Percentiles rank a stretch among this genome's conserved stretches.
phyloP scores from a whole-genome alignment of 495 filamentous ascomycete species.

The Hyaloscypha bicolor region DNA sequence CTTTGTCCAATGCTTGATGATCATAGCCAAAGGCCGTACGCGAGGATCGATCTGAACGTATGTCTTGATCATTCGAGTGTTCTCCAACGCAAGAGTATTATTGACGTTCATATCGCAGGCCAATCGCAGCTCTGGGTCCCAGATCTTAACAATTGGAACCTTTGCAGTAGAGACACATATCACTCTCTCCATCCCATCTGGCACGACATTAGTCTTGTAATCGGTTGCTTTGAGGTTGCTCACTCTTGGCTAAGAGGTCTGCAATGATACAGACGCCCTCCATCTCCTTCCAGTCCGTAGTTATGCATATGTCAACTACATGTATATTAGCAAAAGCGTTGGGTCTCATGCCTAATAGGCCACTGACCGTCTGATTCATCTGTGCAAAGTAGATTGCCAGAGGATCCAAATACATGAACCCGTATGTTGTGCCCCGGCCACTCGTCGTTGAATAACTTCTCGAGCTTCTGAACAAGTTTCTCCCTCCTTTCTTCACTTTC shows the following conservation, averaged over 20 bases:
- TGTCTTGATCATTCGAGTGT: constrained; percentile 96
- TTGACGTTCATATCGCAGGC: constrained; percentile 99
- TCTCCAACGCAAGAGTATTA: constrained; percentile 90
- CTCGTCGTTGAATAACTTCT: constrained; percentile 80
- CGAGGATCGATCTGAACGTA: constrained; percentile 94
- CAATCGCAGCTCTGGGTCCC: constrained; percentile 89
- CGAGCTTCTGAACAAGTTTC: constrained; percentile 81
- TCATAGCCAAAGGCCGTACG: constrained; percentile 90
- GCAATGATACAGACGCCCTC: constrained; percentile 88
- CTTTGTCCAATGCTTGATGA: constrained; percentile 96
- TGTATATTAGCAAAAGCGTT: constrained; percentile 35
- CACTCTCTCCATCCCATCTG: constrained; percentile 95
- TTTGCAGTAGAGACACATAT: constrained; percentile 92
- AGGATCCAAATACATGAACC: constrained; percentile 95
- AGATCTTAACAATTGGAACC: constrained; percentile 98
- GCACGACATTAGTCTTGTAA: constrained; percentile 8
- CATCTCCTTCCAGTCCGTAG: constrained; percentile 81
- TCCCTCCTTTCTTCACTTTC: constrained; percentile 75
- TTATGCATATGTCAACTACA: constrained; percentile 95
- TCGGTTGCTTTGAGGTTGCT: constrained; percentile 33
- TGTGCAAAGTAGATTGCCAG: constrained; percentile 92
- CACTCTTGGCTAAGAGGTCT: constrained; percentile 81
- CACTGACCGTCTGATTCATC: constrained; percentile 92
- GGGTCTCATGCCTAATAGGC: constrained; percentile 2
- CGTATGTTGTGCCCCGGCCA: constrained; percentile 91